Conservation (phyloP, 495 filamentous ascomycete genomes). For the Lepidopterella palustris region DNA sequence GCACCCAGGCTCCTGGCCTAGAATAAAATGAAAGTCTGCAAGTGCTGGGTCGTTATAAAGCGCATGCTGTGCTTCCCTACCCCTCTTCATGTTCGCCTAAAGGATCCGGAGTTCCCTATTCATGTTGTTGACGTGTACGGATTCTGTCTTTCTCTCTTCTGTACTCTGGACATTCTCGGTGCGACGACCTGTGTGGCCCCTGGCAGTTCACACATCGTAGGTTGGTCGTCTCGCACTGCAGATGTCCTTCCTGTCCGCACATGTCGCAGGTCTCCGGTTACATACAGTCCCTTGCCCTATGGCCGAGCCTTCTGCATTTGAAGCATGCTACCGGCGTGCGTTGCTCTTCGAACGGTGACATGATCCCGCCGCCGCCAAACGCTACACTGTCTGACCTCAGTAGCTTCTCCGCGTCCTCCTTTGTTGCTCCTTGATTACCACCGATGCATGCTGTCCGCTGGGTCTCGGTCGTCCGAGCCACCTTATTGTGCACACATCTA, state of each 20-base stretch:
- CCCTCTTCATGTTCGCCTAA: conserved; percentile 14
- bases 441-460: conserved; percentile 18
- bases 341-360: conserved; percentile 15
- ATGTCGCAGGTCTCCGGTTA: conserved; percentile 16
- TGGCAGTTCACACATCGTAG: conserved; percentile 14
- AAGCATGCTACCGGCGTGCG: conserved; percentile 17
- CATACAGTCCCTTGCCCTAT: conserved; percentile 16
- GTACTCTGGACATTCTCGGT: conserved; percentile 11
- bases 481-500: conserved; percentile 9
- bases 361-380: conserved; percentile 10
- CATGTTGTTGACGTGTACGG: not conserved
- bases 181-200: conserved; percentile 8
- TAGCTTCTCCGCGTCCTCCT: conserved; percentile 18
- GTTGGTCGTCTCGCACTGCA: conserved; percentile 13
- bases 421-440: conserved; percentile 18
- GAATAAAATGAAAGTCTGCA: conserved; percentile 16
- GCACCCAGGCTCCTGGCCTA: conserved; percentile 17
- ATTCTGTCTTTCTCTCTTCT: conserved; percentile 14
- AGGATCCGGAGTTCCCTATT: conserved; percentile 8
- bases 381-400: conserved; percentile 16
- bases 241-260: conserved; percentile 18
- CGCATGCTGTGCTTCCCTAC: conserved; percentile 15
- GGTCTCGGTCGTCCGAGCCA: conserved; percentile 5
- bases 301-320: conserved; percentile 13
- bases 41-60: conserved; percentile 12